Evolutionary conservation across 768 basidiomycete species (phyloP).

Genomic region (Mycena latifolia): DNA sequence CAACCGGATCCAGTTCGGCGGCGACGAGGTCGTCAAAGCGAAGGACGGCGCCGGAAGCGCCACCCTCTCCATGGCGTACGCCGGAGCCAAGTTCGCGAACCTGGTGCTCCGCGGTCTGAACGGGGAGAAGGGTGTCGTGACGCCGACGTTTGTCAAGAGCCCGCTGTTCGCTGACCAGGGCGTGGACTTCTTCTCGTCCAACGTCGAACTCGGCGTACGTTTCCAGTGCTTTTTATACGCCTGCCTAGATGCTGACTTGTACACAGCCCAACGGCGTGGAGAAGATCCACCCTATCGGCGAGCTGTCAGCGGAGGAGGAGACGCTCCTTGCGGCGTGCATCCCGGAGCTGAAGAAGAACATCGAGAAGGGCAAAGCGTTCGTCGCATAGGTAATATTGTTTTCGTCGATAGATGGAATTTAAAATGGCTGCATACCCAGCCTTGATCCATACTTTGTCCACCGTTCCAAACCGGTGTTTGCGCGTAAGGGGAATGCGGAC

Average conservation of each 20-base stretch:
- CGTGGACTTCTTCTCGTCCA: conserved; percentile 94
- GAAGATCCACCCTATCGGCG: conserved; percentile 90
- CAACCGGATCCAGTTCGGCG: conserved; percentile 92
- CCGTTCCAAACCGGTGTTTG: too few species aligned
- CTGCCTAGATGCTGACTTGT: conserved; percentile 28
- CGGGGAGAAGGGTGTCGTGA: conserved; percentile 60
- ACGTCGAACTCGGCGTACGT: conserved; percentile 91
- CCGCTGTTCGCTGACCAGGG: conserved; percentile 85
- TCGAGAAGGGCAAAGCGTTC: conserved; percentile 84
- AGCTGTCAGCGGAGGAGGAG: conserved; percentile 85
- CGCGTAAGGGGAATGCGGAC: too few species aligned
- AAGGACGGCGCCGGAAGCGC: not conserved
- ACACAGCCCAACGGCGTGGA: conserved; percentile 84
- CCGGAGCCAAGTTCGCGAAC: not conserved
- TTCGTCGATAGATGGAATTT: conserved; percentile 29
- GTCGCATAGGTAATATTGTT: conserved; percentile 55
- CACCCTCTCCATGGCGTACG: conserved; percentile 45
- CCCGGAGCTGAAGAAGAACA: conserved; percentile 97
- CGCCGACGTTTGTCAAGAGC: conserved; percentile 91
- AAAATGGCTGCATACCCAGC: conserved; percentile 7
- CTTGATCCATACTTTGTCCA: not conserved
- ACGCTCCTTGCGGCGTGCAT: conserved; percentile 88
- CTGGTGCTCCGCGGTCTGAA: not conserved
- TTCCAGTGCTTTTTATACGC: conserved; percentile 11
- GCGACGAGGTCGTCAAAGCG: not conserved